Conservation (phyloP, 1,284 basidiomycete species). For the Microstroma glucosiphilum region DNA sequence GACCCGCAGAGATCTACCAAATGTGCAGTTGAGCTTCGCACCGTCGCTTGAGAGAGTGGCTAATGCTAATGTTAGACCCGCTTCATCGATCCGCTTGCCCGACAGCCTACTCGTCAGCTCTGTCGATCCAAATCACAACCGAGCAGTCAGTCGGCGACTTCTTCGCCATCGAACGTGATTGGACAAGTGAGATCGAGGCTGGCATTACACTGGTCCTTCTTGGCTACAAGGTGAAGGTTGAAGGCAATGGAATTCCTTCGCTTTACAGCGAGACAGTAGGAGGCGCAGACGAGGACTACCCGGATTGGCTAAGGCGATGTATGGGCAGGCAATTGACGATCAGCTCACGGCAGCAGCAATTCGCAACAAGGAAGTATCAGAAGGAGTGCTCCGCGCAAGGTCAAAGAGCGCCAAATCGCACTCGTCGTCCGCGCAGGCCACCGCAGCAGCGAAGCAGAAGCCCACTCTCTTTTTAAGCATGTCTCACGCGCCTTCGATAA, state of each 20-base stretch:
- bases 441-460: slow-evolving; percentile 20
- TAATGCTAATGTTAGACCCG: background rate
- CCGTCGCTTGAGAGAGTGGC: slow-evolving; percentile 13
- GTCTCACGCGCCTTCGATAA: slow-evolving; percentile 20
- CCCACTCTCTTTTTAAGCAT: slow-evolving; percentile 27
- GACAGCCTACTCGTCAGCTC: slow-evolving; percentile 40
- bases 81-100: too few relatives aligned
- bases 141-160: slow-evolving; percentile 31
- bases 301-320: background rate
- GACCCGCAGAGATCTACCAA: slow-evolving; percentile 36
- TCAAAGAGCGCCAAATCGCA: slow-evolving; percentile 31
- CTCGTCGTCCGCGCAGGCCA: slow-evolving; percentile 29
- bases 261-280: background rate
- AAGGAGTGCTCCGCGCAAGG: slow-evolving; percentile 9
- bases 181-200: slow-evolving; percentile 37
- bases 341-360: background rate
- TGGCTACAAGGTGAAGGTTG: slow-evolving; percentile 23
- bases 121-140: slow-evolving; percentile 43
- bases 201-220: slow-evolving; percentile 33
- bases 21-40: slow-evolving; percentile 48
- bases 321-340: slow-evolving; percentile 4
- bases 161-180: slow-evolving; percentile 39
- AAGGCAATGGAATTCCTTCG: background rate
- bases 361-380: background rate
- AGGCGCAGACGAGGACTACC: background rate